Evolutionary conservation across 1,284 basidiomycete species (phyloP).

Genomic region (Fomitopsis palustris): DNA sequence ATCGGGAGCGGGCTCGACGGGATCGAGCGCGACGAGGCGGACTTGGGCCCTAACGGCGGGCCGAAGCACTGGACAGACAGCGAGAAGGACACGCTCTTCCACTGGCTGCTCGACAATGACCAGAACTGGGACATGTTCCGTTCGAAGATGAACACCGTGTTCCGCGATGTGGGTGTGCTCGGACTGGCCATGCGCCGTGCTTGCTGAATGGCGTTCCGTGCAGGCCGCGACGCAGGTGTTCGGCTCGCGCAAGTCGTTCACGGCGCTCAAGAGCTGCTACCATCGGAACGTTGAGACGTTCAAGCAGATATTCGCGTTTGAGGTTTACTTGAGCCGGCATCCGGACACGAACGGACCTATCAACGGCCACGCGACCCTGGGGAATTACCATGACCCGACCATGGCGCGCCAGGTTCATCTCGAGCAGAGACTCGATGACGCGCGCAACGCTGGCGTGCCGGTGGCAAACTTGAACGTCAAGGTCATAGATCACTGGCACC

Average conservation of each 20-base stretch:
- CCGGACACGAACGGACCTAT: not conserved
- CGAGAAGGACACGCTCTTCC: slow-evolving; percentile 69
- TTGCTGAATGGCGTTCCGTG: not conserved
- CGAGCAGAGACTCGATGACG: slow-evolving; percentile 58
- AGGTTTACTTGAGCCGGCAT: slow-evolving; percentile 44
- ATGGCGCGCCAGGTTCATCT: slow-evolving; percentile 60
- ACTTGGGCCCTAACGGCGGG: slow-evolving; percentile 35
- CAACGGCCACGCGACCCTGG: slow-evolving; percentile 1
- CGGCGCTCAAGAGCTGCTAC: slow-evolving; percentile 76
- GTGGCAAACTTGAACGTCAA: slow-evolving; percentile 67
- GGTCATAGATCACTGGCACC: slow-evolving; percentile 73
- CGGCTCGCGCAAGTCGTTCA: slow-evolving; percentile 70
- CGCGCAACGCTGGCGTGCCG: slow-evolving; percentile 58
- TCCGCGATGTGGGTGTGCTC: slow-evolving; percentile 61
- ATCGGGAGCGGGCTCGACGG: slow-evolving; percentile 5
- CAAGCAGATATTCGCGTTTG: slow-evolving; percentile 72
- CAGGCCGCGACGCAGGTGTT: slow-evolving; percentile 69
- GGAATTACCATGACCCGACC: slow-evolving; percentile 26
- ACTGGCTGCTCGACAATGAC: slow-evolving; percentile 72
- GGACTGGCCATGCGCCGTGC: not conserved
- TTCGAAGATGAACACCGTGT: slow-evolving; percentile 73
- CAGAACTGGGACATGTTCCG: slow-evolving; percentile 71
- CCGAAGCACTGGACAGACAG: slow-evolving; percentile 81
- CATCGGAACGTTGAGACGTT: slow-evolving; percentile 78
- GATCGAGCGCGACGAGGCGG: slow-evolving; percentile 17